Evolutionary conservation across 2,329 filamentous ascomycete species (phyloP), one percentile per base, ranked within the genome.

Genomic region (Myotisia sp.): DNA sequence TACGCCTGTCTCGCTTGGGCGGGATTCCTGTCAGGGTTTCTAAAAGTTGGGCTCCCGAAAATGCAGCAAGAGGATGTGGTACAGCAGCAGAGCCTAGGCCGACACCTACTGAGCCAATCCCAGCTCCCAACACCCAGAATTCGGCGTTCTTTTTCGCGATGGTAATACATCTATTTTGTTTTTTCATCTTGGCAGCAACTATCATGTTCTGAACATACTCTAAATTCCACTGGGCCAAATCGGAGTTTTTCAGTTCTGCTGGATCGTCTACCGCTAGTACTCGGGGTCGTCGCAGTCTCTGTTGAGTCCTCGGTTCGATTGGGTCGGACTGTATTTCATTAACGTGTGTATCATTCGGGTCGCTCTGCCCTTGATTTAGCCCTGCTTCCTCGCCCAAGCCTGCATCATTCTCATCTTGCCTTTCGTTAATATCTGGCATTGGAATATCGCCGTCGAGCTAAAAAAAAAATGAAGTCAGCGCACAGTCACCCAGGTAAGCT

Each of bases 81-180:
- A 56, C 46, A n/a, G 48, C 50, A 3, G 54, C 51, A 7, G 53
- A 47, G 4, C 63, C 63, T 8, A 70, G 43, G 2, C 59, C 60
- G 4, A 53, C 37, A 7, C 70, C 70, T 5, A 75, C 60, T 26
- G 62, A 62, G 26, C 67, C 70, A 29, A 77, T 58, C 5, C 74
- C 73, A 30, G 58, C 49, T 4, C 68, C 70, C 39, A 70, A 64
- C 3, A 79, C 64, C 61, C 70, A 79, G 44, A 67, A 64, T 7
- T 65, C 63, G 0, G 75, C 76, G 38, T 77, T 78, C 47, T 68
- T 71, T 53, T 71, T 79, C 2, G 74, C 71, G 26, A 67, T 56
- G 0, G 53, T 50, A 8, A 52, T 42, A 9, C 56, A 46, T 30
- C 57, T 62, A 21, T 62, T 55, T 4, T 56, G 47, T 4, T 55